These are phyloP conservation scores for Arthrobotrys pseudoclavata DNA, from an alignment of 2,329 filamentous ascomycete genomes.

Conservation along the genomic window DNA sequence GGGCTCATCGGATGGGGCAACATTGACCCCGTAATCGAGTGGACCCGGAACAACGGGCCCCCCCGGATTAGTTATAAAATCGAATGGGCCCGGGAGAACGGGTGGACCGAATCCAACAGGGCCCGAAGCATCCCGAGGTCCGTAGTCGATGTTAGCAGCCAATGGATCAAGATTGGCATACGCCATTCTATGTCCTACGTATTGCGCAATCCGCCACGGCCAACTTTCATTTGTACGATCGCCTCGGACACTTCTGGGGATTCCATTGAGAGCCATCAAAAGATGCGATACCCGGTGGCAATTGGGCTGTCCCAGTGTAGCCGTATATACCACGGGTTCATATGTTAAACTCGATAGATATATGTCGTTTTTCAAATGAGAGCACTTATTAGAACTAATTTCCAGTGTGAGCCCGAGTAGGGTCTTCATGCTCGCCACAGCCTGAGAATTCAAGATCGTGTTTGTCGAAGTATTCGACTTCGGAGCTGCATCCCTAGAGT, in stretches of 20 bases:
- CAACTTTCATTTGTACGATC: neutral
- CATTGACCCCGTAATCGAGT: neutral
- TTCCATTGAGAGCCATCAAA: neutral
- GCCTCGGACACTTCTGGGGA: neutral
- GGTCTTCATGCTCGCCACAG: slow-evolving; percentile 26
- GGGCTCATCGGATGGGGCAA: neutral
- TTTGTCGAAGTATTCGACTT: neutral
- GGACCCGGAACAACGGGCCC: neutral
- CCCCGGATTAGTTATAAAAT: too few species aligned
- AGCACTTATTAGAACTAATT: slow-evolving; percentile 38
- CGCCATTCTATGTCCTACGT: neutral
- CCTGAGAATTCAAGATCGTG: neutral
- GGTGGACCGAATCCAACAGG: too few species aligned
- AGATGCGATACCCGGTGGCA: neutral
- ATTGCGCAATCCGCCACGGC: neutral
- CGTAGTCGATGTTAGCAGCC: neutral
- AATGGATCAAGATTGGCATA: neutral
- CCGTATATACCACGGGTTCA: too few species aligned
- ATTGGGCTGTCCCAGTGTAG: neutral
- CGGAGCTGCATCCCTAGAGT: slow-evolving; percentile 24
- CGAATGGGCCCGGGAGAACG: neutral
- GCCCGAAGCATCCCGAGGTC: too few species aligned
- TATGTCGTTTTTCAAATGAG: too few species aligned
- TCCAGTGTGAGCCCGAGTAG: slow-evolving; percentile 10
- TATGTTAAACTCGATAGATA: too few species aligned